A percentile compares a stretch with the other conserved stretches of the same genome.
Conservation (phyloP, 345 rosid species). For the Anacardium occidentale region DNA sequence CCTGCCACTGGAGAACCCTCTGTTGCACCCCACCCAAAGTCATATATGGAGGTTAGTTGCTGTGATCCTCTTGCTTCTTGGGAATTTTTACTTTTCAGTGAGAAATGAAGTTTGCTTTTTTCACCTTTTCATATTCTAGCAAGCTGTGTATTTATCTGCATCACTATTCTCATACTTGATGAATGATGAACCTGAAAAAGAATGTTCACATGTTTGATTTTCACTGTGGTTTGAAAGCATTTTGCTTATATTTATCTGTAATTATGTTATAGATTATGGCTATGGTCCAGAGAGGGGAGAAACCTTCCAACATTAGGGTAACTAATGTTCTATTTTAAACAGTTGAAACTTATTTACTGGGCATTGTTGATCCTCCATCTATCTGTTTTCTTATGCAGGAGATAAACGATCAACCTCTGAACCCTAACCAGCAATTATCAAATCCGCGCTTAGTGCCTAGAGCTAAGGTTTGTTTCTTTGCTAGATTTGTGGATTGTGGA, state of each 20-base stretch:
- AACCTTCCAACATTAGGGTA: constrained; percentile 88
- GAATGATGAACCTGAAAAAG: not conserved
- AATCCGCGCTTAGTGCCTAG: constrained; percentile 72
- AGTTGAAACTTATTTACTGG: constrained; percentile 19
- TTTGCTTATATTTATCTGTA: constrained; percentile 6
- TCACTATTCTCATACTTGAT: constrained; percentile 2
- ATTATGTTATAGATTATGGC: constrained; percentile 67
- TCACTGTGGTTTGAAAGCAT: constrained; percentile 7
- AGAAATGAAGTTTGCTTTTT: not conserved
- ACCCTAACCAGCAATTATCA: constrained; percentile 72
- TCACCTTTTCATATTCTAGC: not conserved
- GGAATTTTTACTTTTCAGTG: not conserved
- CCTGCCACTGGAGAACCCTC: constrained; percentile 56
- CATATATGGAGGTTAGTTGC: constrained; percentile 83
- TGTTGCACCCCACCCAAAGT: constrained; percentile 75
- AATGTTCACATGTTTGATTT: not conserved
- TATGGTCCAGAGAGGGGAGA: constrained; percentile 96
- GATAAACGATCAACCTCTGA: constrained; percentile 81
- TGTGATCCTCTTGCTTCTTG: not conserved
- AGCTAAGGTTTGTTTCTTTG: constrained; percentile 61
- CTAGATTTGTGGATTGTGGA: constrained; percentile 6
- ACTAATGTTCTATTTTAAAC: not conserved
- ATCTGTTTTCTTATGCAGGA: constrained; percentile 53
- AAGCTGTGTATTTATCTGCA: not conserved
- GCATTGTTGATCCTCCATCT: constrained; percentile 17